Conservation (phyloP, 1,139 yeast genomes). For the Trichomonascaceae sp. region DNA sequence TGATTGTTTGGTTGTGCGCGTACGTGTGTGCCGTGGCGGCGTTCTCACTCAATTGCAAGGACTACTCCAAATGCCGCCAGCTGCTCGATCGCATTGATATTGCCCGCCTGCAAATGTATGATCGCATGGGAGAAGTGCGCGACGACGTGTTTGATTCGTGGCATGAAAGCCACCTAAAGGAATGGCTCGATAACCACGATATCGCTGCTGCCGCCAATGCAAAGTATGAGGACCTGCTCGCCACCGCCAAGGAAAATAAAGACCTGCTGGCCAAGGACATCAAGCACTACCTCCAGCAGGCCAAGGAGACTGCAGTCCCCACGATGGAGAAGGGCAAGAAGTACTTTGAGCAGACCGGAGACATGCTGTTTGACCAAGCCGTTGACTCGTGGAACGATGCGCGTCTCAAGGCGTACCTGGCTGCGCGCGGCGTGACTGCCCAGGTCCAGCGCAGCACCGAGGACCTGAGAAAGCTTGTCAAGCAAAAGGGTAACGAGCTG, state of each 20-base stretch:
- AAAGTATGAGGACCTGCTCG: conserved; percentile 6
- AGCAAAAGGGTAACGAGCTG: conserved; percentile 33
- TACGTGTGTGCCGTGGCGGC: too few species aligned
- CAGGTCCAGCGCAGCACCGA: conserved; percentile 35
- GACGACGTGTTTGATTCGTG: conserved; percentile 37
- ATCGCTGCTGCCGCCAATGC: conserved; percentile 26
- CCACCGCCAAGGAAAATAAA: conserved; percentile 27
- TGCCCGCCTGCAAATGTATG: conserved; percentile 29
- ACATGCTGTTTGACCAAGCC: conserved; percentile 13
- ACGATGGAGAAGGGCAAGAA: conserved; percentile 13
- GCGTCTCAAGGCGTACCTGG: conserved; percentile 37
- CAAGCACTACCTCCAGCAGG: conserved; percentile 9
- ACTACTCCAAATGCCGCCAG: conserved; percentile 12
- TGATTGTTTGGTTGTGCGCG: too few species aligned
- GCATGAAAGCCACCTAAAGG: conserved; percentile 32
- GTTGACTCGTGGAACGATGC: conserved; percentile 24
- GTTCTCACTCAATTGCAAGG: neutral
- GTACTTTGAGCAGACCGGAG: conserved; percentile 10
- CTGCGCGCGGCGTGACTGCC: conserved; percentile 36
- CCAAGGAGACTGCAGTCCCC: conserved; percentile 14
- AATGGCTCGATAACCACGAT: conserved; percentile 36
- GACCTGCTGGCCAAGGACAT: conserved; percentile 14
- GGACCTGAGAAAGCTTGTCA: conserved; percentile 36
- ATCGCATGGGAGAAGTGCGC: conserved; percentile 32
- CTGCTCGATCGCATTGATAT: conserved; percentile 38